Percentiles rank a stretch among this genome's conserved stretches.
Conservation (phyloP, 1,284 basidiomycete species). For the Chalciporus sp. region DNA sequence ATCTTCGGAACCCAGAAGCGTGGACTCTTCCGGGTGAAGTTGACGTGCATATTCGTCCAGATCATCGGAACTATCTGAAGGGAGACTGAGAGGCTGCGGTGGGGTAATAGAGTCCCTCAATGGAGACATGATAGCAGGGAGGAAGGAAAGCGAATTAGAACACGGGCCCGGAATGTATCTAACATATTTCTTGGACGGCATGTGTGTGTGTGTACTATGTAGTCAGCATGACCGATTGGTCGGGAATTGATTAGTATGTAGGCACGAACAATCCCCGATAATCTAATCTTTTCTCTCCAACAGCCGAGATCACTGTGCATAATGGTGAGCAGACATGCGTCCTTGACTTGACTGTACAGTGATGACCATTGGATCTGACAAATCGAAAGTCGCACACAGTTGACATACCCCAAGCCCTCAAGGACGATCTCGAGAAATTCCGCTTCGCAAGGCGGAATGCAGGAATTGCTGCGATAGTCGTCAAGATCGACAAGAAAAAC, state of each 20-base stretch:
- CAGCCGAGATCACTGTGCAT: conserved; percentile 1
- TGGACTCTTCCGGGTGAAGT: conserved; percentile 41
- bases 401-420: conserved; percentile 79
- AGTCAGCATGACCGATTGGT: no score
- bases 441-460: conserved; percentile 71
- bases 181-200: no score
- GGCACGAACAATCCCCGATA: no score
- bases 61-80: conserved; percentile 42
- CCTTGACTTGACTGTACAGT: no score
- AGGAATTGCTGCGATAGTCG: conserved; percentile 76
- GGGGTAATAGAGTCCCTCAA: neutral
- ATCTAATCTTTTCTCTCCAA: neutral
- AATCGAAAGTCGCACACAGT: conserved; percentile 70
- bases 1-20: conserved; percentile 34
- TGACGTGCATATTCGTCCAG: conserved; percentile 46
- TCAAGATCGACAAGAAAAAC: conserved; percentile 85
- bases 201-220: no score
- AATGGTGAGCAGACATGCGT: conserved; percentile 29
- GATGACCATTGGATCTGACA: neutral
- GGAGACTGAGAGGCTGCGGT: conserved; percentile 18
- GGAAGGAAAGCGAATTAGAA: neutral
- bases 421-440: conserved; percentile 80
- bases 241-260: no score
- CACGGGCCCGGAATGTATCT: no score
- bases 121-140: conserved; percentile 4